Base-by-base conservation (phyloP, 2,329 filamentous ascomycete genomes). In the Curvularia sp. region DNA sequence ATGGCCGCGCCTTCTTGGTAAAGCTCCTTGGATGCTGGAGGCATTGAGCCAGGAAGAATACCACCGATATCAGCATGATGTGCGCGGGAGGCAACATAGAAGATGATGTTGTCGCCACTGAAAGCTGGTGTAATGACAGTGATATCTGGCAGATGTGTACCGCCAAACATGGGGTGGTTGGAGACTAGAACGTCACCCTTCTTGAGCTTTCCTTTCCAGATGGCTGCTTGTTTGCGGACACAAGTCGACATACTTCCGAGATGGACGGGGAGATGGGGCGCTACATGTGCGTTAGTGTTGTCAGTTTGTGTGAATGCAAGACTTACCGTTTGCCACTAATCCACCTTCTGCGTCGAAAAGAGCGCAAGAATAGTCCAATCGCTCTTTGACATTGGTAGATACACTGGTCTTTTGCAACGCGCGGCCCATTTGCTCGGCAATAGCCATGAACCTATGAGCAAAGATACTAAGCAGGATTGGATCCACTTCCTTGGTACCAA, bases 41-140 rank as follows among this genome's bases (percentile, higher is more conserved):
- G 92, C 92, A 95, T 95, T 1, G 88, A 91, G 0, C 91, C 91
- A 0, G 91, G 90, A 0, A 92, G 81, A 43, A 93, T 93, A 8
- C 92, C 92, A 10, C 92, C 92, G 62, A 95, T 94, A 68, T 95
- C 91, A 9, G 91, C 91, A 68, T 94, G 91, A 72, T 95, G 91
- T 0, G 91, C 91, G 36, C 91, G 84, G 4, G 89, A 92, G 0
- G 91, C 91, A 1, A 92, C 90, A 61, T 93, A 94, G 77, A 94
- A 94, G 53, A 93, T 83, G 58, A 94, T 93, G 15, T 89, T 85
- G 55, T 89, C 85, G 2, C 87, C 88, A 62, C 87, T 87, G 75
- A 94, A 94, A 0, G 91, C 90, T 0, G 91, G 91, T 32, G 91
- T 93, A 55, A 92, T 84, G 25, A 93, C 88, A 0, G 91, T 95